Conservation (phyloP, 208 protist genomes). For the Wallacemonas sp. region DNA sequence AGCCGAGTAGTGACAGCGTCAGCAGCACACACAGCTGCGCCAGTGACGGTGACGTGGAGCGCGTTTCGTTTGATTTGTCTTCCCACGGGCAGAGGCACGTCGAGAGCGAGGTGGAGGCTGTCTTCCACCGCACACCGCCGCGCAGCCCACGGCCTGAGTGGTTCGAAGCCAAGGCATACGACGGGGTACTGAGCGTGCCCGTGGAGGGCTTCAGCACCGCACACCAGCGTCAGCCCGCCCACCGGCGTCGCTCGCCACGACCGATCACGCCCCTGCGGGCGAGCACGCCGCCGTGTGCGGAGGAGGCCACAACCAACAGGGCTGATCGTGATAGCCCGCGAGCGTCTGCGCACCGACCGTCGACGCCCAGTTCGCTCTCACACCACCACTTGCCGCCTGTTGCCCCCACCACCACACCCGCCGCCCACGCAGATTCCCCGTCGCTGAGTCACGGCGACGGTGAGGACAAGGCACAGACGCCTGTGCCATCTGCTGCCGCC, state of each 20-base stretch:
- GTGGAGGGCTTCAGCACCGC: background rate
- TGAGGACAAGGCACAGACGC: too few relatives aligned
- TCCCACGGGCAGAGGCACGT: too few relatives aligned
- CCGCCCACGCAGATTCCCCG: too few relatives aligned
- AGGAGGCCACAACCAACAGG: too few relatives aligned
- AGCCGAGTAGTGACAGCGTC: background rate
- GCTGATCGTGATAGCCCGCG: too few relatives aligned
- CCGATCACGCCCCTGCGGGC: background rate
- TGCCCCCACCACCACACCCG: too few relatives aligned
- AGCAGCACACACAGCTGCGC: background rate
- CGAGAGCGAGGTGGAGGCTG: background rate
- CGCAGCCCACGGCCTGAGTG: background rate
- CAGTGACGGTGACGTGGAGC: background rate
- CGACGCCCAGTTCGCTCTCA: too few relatives aligned
- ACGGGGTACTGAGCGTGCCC: background rate
- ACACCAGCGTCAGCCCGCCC: background rate
- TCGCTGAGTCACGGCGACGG: too few relatives aligned
- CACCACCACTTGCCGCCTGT: too few relatives aligned
- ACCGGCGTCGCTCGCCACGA: slow-evolving; percentile 2
- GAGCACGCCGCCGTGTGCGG: background rate
- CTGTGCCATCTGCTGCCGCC: too few relatives aligned
- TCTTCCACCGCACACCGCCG: background rate
- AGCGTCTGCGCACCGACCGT: too few relatives aligned
- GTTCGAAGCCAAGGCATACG: slow-evolving; percentile 3
- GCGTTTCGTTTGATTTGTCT: too few relatives aligned